Evolutionary conservation across 2,329 filamentous ascomycete genomes (phyloP), one percentile per base, ranked within the genome.

Genomic region (Pseudogymnoascus sp.): DNA sequence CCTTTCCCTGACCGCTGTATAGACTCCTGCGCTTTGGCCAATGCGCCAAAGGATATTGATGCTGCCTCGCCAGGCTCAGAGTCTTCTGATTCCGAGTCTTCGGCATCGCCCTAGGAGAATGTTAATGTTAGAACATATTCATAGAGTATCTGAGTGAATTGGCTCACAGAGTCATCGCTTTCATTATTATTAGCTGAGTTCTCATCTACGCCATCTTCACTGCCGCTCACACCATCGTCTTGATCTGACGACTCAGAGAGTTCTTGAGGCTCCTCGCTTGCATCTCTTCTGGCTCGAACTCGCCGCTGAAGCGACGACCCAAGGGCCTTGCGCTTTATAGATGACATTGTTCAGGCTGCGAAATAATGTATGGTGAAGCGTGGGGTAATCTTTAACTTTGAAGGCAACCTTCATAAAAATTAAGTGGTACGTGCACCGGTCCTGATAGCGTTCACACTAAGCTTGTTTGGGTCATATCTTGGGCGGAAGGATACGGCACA

Each of bases 1-100:
- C 66, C 60, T 72, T 74, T 73, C 66, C 67, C 65, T 70, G 71
- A 5, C 68, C 64, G 65, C 70, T 75, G 76, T 30, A 95, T 74
- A 0, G 84, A 81, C 37, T 85, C 85, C 75, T 95, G 90, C 1
- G 91, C 92, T 77, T 90, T 89, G 64, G 89, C 90, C 38, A 96
- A 78, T n/a, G 89, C 89, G 63, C 91, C 92, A 69, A 97, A 96
- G 21, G 91, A 94, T 65, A 96, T 83, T 62, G 79, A 77, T 7
- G 82, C 76, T 45, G 79, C 74, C 55, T 68, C 67, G 38, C 67
- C 64, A 4, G 61, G 57, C 13, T 60, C 58, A 30, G 60, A 57
- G 30, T 19, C 33, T 23, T 39, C 57, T 18, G 60, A 37, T 18
- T 38, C 60, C 13, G 48, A 57, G 39, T 65, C 63, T 23, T 66